Evolutionary conservation across 495 filamentous ascomycete species (phyloP), one percentile per base, ranked within the genome.

Genomic region (Penicillium paxilli): DNA sequence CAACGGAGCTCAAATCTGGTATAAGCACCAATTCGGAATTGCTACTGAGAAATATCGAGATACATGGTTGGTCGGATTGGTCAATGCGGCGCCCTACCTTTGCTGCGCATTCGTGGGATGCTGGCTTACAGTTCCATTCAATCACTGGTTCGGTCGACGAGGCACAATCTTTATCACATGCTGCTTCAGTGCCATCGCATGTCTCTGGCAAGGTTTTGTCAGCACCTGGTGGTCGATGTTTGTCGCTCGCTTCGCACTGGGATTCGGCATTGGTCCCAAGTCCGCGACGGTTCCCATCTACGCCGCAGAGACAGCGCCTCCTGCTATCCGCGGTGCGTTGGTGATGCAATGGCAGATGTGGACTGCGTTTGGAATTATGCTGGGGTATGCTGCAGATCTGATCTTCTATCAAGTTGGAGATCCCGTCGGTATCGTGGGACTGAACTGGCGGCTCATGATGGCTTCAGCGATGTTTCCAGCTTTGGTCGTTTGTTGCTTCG

Each of bases 261-360:
- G 89, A 0, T 77, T 94, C 33, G 90, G 87, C 1, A 90, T 95
- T 50, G 90, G 91, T 2, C 83, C 89, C 8, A 93, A 93, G 63
- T 88, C 86, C 1, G 84, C 88, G 0, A 93, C 89, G 1, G 88
- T 90, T 1, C 88, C 88, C 0, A 80, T 92, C 26, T 92, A 91
- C 59, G 87, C 87, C 5, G 90, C 90, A 2, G 90, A 94, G 64
- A 86, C 81, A 26, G 78, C 85, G 0, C 89, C 91, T 0, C 80
- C 89, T 0, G 72, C 73, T 21, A 88, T 93, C 42, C 82, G 90
- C 33, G 90, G 90, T 25, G 90, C 89, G 12, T 60, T 89, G 32
- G 84, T 88, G 5, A 88, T 88, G 85, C 83, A 88, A 64, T 93
- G 90, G 90, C 90, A 92, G 67, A 85, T 91, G 82, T 92, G 86